Evolutionary conservation across 768 basidiomycete species (phyloP), one percentile per base, ranked within the genome.

Genomic region (Mycena crocata): DNA sequence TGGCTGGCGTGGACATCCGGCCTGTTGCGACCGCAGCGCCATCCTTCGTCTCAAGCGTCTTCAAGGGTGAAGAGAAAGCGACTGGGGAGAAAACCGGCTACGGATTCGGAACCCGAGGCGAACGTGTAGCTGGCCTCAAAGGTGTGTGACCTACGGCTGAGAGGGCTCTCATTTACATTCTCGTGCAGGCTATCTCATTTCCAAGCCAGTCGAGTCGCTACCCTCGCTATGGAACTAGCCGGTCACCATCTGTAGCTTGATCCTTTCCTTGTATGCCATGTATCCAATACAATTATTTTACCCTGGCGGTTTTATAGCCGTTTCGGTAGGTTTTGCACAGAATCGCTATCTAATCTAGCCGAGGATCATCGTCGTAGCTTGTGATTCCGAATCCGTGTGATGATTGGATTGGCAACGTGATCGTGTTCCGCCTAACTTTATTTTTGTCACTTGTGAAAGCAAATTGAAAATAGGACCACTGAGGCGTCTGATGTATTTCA

Each of bases 61-160:
- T 77, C 60, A 75, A 72, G 31, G 75, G 75, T 24, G 66, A 62
- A 31, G 71, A 74, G 56, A 72, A 72, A 37, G 67, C 65, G 28
- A 45, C 68, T 32, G 39, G 28, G 15, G 57, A 64, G 21, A 45
- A 48, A 28, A 17, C 26, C 56, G 87, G 90, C 13, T 86, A 88
- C 67, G 92, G 93, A 26, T 95, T 95, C 72, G 93, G 93, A 46
- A 83, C 89, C 63, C 90, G 91, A 72, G 93, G 88, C 6, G 91
- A 94, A 79, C 93, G 92, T 78, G 85, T 86, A 57, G 92, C 91
- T 8, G 89, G 83, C 13, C 77, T 88, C 72, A 87, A 82, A 73
- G 92, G 91, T 79, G 24, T 73, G 44, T 21, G 17, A 31, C 37
- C 21, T 13, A 13, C n/a, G 24, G 13, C 63, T 19, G 39, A 1